Base-by-base conservation (phyloP, 2,329 filamentous ascomycete genomes). In the Kalmusia sp. region DNA sequence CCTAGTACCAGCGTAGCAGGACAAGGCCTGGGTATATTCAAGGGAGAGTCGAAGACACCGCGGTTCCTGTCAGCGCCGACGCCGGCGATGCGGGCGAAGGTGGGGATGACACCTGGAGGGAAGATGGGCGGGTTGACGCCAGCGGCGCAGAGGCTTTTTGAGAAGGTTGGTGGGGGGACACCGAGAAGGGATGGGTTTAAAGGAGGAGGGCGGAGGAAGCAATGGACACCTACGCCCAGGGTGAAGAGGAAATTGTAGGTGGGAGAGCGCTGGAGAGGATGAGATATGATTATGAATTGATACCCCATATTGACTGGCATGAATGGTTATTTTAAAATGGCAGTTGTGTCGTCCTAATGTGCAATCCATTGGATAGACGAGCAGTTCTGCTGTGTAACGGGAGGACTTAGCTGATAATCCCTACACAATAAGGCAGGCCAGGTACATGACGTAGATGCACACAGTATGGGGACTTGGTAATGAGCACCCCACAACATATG, bases 21-120 rank as follows among this genome's bases (percentile, higher is more conserved):
- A 40, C 59, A 70, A 43, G 70, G 57, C 14, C 55, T 68, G 15
- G 66, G 65, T 9, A 68, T 67, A 6, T 69, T 67, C 43, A 55
- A 58, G 33, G 44, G 44, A 11, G 44, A 47, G 19, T 62, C 73
- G n/a, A 71, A 74, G 34, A 77, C 78, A 2, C 87, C 87, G 0
- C 83, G 87, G n/a, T 89, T 90, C 7, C 85, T 82, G 61, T 91
- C 90, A 57, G 85, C 87, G 1, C 89, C 86, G 59, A 93, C 91
- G 19, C 91, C 91, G 4, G 89, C 87, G 2, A 84, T 87, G 70
- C 81, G 86, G 74, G 92, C 28, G 87, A 86, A 79, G 56, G 30
- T 12, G 52, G 31, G 5, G 15, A 39, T 15, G 54, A 69, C 68
- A 30, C 64, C 68, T 1, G 65, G 62, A 17, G 68, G 86, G 82